phyloP scores from a whole-genome alignment of 306 rosid species.

The Delonix regia region DNA sequence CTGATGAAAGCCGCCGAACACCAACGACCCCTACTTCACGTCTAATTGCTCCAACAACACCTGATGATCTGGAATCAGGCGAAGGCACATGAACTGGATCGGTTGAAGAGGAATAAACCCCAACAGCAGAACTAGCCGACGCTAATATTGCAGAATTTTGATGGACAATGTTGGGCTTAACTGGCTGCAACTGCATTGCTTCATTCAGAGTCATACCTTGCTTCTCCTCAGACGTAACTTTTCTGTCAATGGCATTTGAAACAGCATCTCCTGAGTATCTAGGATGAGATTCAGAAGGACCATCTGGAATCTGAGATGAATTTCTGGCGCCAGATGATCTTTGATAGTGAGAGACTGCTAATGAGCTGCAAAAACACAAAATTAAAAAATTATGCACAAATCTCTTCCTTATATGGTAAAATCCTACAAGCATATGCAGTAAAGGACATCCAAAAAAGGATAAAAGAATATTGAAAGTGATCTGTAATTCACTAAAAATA shows the following conservation, averaged over 20 bases:
- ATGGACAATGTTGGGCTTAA: conserved; percentile 54
- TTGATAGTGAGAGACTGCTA: conserved; percentile 56
- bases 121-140: conserved; percentile 74
- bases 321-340: conserved; percentile 59
- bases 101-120: conserved; percentile 90
- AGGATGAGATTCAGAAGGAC: conserved; percentile 57
- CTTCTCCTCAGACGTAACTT: conserved; percentile 56
- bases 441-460: neutral
- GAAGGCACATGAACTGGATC: conserved; percentile 99
- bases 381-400: conserved; percentile 20
- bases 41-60: conserved; percentile 90
- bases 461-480: neutral
- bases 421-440: neutral
- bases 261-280: conserved; percentile 49
- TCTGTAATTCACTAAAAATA: conserved; percentile 6
- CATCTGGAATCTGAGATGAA: conserved; percentile 51
- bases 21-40: conserved; percentile 98
- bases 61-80: conserved; percentile 90
- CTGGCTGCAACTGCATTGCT: conserved; percentile 51
- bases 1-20: conserved; percentile 75
- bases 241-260: conserved; percentile 45
- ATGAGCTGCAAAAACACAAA: conserved; percentile 49
- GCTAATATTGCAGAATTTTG: conserved; percentile 52
- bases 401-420: neutral
- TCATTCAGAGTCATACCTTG: conserved; percentile 44